phyloP scores from a whole-genome alignment of 192 early-diverging fungal species.

The Spizellomyces punctatus region DNA sequence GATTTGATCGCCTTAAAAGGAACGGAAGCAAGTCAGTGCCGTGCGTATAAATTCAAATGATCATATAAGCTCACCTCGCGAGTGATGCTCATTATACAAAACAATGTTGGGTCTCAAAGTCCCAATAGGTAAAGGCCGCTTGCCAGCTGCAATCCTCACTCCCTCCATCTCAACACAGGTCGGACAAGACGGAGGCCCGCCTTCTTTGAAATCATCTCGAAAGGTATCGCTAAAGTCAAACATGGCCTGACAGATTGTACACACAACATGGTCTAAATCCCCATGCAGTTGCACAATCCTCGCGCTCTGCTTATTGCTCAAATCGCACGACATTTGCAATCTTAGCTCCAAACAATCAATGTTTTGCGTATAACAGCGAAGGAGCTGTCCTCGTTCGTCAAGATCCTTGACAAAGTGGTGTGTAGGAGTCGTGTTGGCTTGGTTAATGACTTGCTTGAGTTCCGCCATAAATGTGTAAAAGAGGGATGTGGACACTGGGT shows the following conservation, averaged over 20 bases:
- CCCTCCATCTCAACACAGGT: constrained; percentile 54
- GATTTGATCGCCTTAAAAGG: constrained; percentile 48
- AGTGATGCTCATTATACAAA: constrained; percentile 92
- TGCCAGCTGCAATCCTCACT: constrained; percentile 67
- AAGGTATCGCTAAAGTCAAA: constrained; percentile 59
- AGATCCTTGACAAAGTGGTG: constrained; percentile 85
- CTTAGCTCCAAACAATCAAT: constrained; percentile 90
- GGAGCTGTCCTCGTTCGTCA: constrained; percentile 71
- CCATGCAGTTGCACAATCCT: constrained; percentile 93
- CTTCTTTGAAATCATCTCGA: constrained; percentile 66
- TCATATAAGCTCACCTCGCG: constrained; percentile 48
- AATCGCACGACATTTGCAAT: constrained; percentile 47
- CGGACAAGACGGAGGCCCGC: constrained; percentile 71
- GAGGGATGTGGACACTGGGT: constrained; percentile 57
- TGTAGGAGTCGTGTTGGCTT: constrained; percentile 78
- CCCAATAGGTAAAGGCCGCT: constrained; percentile 75
- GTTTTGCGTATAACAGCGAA: constrained; percentile 94
- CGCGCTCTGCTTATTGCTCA: constrained; percentile 51
- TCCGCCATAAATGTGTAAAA: constrained; percentile 84
- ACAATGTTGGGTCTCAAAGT: constrained; percentile 90
- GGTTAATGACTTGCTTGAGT: constrained; percentile 70
- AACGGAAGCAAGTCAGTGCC: not conserved
- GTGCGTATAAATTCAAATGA: too few species aligned
- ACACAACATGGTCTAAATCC: constrained; percentile 80
- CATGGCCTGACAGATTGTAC: constrained; percentile 77